Percentiles rank a stretch among this genome's conserved stretches.
These are phyloP conservation scores for Chalciporus piperatus DNA, from an alignment of 768 basidiomycete species.

Conservation along the genomic window DNA sequence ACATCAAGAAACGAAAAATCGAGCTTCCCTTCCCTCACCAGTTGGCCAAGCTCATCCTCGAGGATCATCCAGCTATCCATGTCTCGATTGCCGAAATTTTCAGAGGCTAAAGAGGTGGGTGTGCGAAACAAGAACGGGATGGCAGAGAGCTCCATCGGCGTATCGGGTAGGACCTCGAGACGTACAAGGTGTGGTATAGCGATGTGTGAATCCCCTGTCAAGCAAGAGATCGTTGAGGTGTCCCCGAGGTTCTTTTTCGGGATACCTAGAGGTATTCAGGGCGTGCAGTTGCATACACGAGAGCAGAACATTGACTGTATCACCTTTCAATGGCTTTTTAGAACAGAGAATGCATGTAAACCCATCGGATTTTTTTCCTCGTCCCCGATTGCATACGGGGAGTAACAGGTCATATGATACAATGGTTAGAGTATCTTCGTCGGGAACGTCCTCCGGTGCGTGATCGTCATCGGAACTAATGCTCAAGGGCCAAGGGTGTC, in stretches of 20 bases:
- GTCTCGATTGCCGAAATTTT: background rate
- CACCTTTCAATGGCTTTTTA: slow-evolving; percentile 17
- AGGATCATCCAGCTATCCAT: slow-evolving; percentile 13
- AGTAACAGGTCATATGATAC: background rate
- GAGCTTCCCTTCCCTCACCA: slow-evolving; percentile 21
- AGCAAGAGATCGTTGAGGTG: background rate
- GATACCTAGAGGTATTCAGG: slow-evolving; percentile 11
- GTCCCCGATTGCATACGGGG: slow-evolving; percentile 18
- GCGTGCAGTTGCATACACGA: slow-evolving; percentile 16
- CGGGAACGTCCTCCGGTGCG: background rate
- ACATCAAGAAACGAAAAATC: slow-evolving; percentile 28
- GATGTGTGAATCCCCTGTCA: background rate
- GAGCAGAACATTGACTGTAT: slow-evolving; percentile 4
- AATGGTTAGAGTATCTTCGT: background rate
- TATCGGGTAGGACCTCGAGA: slow-evolving; percentile 13
- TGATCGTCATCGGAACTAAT: slow-evolving; percentile 6
- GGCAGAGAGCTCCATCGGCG: slow-evolving; percentile 27
- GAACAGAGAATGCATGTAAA: slow-evolving; percentile 24
- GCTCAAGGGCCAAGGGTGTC: slow-evolving; percentile 6
- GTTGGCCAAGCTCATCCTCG: slow-evolving; percentile 19
- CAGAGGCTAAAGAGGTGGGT: slow-evolving; percentile 8
- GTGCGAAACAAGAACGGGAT: slow-evolving; percentile 30
- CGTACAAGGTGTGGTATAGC: background rate
- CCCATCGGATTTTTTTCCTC: slow-evolving; percentile 1
- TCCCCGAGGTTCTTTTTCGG: slow-evolving; percentile 4